Percentiles rank a stretch among this genome's conserved stretches.
Evolutionary conservation across 495 filamentous ascomycete genomes (phyloP).

Genomic region (Penicillium antarcticum): DNA sequence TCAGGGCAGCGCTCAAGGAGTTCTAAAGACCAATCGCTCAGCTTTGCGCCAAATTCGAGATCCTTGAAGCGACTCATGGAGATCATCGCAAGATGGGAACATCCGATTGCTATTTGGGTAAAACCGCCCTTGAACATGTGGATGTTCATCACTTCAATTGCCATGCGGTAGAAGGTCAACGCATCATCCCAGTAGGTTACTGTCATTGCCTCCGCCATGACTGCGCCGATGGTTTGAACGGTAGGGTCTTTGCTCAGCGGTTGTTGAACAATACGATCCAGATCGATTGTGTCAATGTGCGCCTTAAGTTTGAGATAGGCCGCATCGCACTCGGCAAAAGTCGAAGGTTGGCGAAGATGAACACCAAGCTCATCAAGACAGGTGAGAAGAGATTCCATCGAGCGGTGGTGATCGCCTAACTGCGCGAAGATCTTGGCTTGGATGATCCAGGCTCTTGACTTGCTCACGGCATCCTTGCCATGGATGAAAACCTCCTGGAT

Average conservation of each 20-base stretch:
- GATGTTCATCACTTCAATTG: slow-evolving; percentile 66
- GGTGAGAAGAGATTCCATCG: slow-evolving; percentile 64
- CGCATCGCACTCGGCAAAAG: slow-evolving; percentile 70
- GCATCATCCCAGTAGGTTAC: slow-evolving; percentile 82
- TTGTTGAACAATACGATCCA: slow-evolving; percentile 50
- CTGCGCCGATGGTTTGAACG: slow-evolving; percentile 64
- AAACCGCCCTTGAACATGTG: slow-evolving; percentile 64
- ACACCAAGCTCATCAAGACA: slow-evolving; percentile 67
- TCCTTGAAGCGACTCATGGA: slow-evolving; percentile 70
- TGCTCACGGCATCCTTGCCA: slow-evolving; percentile 66
- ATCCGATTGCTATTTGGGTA: slow-evolving; percentile 72
- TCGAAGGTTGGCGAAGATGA: slow-evolving; percentile 59
- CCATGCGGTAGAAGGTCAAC: slow-evolving; percentile 71
- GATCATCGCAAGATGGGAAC: slow-evolving; percentile 72
- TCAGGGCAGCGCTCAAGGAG: slow-evolving; percentile 66
- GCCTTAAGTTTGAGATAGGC: slow-evolving; percentile 60
- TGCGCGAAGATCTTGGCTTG: slow-evolving; percentile 74
- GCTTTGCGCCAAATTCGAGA: slow-evolving; percentile 60
- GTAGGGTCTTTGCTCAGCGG: slow-evolving; percentile 49
- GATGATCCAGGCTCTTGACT: slow-evolving; percentile 73
- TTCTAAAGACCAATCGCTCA: slow-evolving; percentile 61
- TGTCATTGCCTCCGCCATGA: slow-evolving; percentile 72
- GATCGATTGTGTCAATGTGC: slow-evolving; percentile 57
- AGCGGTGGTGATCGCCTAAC: slow-evolving; percentile 62
- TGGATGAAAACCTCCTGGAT: slow-evolving; percentile 62